Conservation (phyloP, 345 rosid species). For the Capsella bursapastoris region DNA sequence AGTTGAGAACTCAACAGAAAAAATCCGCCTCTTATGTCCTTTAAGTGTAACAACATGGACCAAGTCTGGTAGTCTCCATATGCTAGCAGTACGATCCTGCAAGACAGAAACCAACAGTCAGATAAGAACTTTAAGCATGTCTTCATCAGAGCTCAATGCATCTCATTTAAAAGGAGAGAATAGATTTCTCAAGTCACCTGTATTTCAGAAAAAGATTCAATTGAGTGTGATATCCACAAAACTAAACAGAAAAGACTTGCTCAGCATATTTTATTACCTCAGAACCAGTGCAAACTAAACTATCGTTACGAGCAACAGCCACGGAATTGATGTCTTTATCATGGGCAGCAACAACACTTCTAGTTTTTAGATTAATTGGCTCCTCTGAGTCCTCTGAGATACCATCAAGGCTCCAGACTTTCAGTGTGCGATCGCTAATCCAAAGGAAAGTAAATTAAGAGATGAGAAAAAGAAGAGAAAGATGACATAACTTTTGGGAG, state of each 20-base stretch:
- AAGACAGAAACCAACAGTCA: conserved; percentile 27
- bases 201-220: conserved; percentile 3
- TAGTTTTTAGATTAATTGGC: conserved; percentile 73
- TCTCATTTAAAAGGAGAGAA: conserved; percentile 18
- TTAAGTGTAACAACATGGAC: conserved; percentile 74
- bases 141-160: conserved; percentile 2
- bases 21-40: conserved; percentile 95
- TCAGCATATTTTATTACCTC: conserved; percentile 60
- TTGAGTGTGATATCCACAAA: conserved; percentile 18
- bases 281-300: conserved; percentile 90
- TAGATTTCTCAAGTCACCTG: not conserved
- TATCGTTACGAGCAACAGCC: conserved; percentile 90
- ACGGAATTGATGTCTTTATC: conserved; percentile 90
- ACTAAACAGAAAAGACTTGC: not conserved
- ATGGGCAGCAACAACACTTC: conserved; percentile 94
- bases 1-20: conserved; percentile 98
- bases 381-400: conserved; percentile 61
- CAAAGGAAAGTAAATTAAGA: conserved; percentile 35
- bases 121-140: conserved; percentile 12
- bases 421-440: conserved; percentile 88
- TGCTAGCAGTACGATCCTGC: conserved; percentile 95
- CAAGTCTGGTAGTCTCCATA: conserved; percentile 91
- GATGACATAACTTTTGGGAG: not conserved
- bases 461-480: conserved; percentile 18
- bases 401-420: conserved; percentile 87